Conservation (phyloP, 139 green algal genomes). For the Chlamydomonas schloesseri region DNA sequence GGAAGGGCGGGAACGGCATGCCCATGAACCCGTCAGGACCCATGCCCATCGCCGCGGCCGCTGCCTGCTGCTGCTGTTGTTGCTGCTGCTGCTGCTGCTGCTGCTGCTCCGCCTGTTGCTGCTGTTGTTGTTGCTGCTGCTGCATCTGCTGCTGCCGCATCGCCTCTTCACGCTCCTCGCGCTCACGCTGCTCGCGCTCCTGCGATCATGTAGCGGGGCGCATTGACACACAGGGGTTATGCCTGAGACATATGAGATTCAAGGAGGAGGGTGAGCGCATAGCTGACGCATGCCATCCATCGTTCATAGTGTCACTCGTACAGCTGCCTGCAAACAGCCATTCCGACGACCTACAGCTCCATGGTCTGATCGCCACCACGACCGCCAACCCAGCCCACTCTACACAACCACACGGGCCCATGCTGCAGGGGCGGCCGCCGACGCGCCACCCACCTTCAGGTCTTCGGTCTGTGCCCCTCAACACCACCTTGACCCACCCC, state of each 20-base stretch:
- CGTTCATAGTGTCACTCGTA: no score
- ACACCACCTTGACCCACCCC: not conserved
- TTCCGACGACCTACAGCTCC: no score
- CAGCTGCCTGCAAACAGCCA: no score
- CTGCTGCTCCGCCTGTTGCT: not conserved
- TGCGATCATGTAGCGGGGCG: not conserved
- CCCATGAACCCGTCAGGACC: not conserved
- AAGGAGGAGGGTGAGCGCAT: not conserved
- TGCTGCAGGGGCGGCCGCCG: no score
- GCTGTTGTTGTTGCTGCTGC: slow-evolving; percentile 13
- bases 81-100: slow-evolving; percentile 9
- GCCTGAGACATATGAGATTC: no score
- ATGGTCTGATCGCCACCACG: no score
- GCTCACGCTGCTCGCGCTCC: slow-evolving; percentile 18
- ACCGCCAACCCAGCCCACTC: no score
- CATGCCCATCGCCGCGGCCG: not conserved
- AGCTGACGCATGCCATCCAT: not conserved
- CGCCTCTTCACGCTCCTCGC: not conserved
- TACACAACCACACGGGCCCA: no score
- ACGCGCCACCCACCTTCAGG: no score
- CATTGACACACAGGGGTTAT: not conserved
- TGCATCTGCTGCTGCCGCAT: slow-evolving; percentile 12
- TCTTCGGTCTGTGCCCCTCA: no score
- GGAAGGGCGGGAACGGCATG: not conserved
- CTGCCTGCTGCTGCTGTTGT: not conserved